Conservation (phyloP, 257 asterid genomes). For the Apocynum venetum region DNA sequence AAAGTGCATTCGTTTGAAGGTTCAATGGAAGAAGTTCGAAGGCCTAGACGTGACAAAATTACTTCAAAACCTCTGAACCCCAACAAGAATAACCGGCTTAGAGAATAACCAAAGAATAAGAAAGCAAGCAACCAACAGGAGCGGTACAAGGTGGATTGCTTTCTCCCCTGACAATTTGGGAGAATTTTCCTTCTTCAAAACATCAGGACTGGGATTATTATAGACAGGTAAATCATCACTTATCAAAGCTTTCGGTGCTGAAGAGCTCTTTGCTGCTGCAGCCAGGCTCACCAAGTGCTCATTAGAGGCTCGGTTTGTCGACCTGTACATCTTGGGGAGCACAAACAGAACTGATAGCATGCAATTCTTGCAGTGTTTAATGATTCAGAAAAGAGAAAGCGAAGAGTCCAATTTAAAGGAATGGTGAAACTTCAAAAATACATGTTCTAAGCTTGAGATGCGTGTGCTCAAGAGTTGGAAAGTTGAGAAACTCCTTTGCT, state of each 20-base stretch:
- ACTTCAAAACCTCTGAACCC: neutral
- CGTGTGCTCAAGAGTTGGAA: neutral
- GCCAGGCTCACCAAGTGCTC: conserved; percentile 43
- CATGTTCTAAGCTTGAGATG: neutral
- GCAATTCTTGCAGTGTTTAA: neutral
- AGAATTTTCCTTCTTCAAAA: conserved; percentile 37
- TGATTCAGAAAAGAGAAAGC: neutral
- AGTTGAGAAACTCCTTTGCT: conserved; percentile 4
- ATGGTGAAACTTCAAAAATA: neutral
- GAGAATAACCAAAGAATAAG: conserved; percentile 62
- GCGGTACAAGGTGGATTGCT: conserved; percentile 52
- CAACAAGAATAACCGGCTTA: neutral
- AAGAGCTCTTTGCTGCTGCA: conserved; percentile 9
- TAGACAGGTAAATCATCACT: conserved; percentile 22
- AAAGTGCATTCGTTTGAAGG: too few relatives aligned
- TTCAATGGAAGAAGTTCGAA: too few relatives aligned
- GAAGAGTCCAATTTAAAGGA: conserved; percentile 4
- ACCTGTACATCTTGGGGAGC: conserved; percentile 40
- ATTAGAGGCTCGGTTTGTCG: conserved; percentile 40
- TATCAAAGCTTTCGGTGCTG: conserved; percentile 17
- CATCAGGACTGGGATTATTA: conserved; percentile 15
- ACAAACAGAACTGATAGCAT: neutral
- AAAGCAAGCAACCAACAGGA: conserved; percentile 44
- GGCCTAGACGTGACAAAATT: neutral
- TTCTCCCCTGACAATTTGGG: conserved; percentile 31